Evolutionary conservation across 1,139 yeast genomes (phyloP), one percentile per base, ranked within the genome.

Genomic region (Yueomyces sp.): DNA sequence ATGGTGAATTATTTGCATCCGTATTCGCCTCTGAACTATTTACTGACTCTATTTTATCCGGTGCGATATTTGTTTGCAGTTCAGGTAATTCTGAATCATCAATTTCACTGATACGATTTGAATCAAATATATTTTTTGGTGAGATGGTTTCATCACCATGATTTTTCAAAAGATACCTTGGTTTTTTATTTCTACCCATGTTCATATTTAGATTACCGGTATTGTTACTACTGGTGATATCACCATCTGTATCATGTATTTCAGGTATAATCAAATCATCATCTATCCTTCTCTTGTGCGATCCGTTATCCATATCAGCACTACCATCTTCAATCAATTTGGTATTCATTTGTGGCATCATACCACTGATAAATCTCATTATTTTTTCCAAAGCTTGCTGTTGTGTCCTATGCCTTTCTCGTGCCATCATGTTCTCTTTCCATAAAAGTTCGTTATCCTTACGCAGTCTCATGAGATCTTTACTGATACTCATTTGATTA

Each of bases 391-490:
- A 69, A 27, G 96, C 86, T 50, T 84, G 89, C 34, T 89, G 79
- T 59, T 91, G 98, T 37, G 81, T 72, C 50, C 81, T 77, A 59
- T 87, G 85, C 48, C 93, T 75, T 59, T 91, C 96, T 44, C 96
- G 69, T 3, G 93, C 81, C 44, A 80, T 67, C 55, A 73, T 79
- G 56, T 86, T 81, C 59, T 91, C 98, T 47, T 80, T 79, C 98
- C 98, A 91, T 42, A 91, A 66, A 52, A 86, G 66, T 58, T 86
- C 89, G 62, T 91, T 91, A 57, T 93, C 98, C 50, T 80, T 81
- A 49, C 89, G 73, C 36, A 91, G 78, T 46, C 96, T 70, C 51
- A 81, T 68, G 46, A 91, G 68, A 56, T 91, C 97, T 50, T 87
- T 94, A 3, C 87, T 75, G 28, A 91, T 83, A 8, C 85, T 75